Conservation (phyloP, 192 early-diverging fungal species). For the Mortierella claussenii region DNA sequence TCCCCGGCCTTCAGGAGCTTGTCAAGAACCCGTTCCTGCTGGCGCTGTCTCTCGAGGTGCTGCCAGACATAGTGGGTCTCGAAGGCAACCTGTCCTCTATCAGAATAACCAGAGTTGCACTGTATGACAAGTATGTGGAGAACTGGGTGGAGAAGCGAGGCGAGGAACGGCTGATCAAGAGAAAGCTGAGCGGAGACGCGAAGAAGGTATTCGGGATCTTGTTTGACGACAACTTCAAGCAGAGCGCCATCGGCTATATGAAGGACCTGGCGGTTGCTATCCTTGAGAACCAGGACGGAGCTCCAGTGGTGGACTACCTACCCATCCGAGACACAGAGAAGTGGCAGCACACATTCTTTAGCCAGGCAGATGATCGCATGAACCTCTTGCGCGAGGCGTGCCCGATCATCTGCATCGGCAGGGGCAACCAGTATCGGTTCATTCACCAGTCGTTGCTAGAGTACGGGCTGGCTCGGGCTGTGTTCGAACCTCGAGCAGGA, state of each 20-base stretch:
- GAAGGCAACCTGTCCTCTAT: background rate
- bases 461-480: background rate
- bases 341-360: slow-evolving; percentile 1
- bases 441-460: slow-evolving; percentile 1
- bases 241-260: background rate
- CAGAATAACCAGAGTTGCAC: background rate
- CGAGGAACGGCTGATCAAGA: background rate
- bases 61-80: background rate
- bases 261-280: background rate
- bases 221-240: background rate
- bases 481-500: slow-evolving; percentile 1
- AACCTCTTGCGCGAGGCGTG: slow-evolving; percentile 3
- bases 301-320: slow-evolving; percentile 1
- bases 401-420: background rate
- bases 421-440: background rate
- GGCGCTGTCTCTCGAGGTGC: background rate
- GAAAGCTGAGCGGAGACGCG: background rate
- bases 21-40: slow-evolving; percentile 12
- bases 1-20: background rate
- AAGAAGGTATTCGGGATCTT: background rate
- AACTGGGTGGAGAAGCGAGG: background rate
- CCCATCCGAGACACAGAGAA: background rate
- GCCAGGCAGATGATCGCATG: background rate
- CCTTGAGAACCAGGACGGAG: background rate
- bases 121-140: slow-evolving; percentile 3